Evolutionary conservation across 805 yeast species (phyloP).

Genomic region (Groenewaldozyma salmanticensis): DNA sequence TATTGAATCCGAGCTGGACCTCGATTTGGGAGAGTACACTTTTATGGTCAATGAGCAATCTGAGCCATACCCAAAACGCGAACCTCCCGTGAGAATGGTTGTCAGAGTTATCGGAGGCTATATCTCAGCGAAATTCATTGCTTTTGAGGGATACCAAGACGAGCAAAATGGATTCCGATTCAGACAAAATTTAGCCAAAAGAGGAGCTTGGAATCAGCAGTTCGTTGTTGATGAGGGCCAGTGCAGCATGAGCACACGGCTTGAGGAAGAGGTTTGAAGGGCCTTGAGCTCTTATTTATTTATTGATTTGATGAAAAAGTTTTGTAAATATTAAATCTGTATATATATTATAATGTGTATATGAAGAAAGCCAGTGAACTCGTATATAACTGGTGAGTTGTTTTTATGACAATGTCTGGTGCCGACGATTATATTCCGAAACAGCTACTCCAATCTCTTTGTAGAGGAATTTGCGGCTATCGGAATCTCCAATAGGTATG

Average conservation of each 20-base stretch:
- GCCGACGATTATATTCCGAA: constrained; percentile 48
- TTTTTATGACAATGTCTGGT: constrained; percentile 18
- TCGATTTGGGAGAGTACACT: constrained; percentile 6
- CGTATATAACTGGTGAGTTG: too few relatives aligned
- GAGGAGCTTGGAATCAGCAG: constrained; percentile 2
- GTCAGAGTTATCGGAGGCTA: constrained; percentile 6
- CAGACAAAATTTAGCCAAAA: not conserved
- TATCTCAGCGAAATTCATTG: constrained; percentile 1
- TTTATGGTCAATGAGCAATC: not conserved
- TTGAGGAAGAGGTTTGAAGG: not conserved
- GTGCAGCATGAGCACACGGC: not conserved
- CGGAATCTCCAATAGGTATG: constrained; percentile 65
- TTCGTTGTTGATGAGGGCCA: constrained; percentile 1
- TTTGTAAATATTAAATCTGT: not conserved
- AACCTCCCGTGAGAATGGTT: not conserved
- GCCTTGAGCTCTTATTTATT: too few relatives aligned
- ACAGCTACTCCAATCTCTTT: constrained; percentile 72
- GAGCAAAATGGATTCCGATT: not conserved
- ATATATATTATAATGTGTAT: too few relatives aligned
- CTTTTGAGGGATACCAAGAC: constrained; percentile 6
- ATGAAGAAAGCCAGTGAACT: too few relatives aligned
- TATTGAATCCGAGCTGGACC: not conserved
- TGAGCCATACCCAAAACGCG: not conserved
- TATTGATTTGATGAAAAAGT: too few relatives aligned
- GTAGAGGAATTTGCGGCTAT: constrained; percentile 58